A percentile compares a stretch with the other conserved stretches of the same genome.
Evolutionary conservation across 1,284 basidiomycete genomes (phyloP).

Genomic region (Hemileia vastatrix): DNA sequence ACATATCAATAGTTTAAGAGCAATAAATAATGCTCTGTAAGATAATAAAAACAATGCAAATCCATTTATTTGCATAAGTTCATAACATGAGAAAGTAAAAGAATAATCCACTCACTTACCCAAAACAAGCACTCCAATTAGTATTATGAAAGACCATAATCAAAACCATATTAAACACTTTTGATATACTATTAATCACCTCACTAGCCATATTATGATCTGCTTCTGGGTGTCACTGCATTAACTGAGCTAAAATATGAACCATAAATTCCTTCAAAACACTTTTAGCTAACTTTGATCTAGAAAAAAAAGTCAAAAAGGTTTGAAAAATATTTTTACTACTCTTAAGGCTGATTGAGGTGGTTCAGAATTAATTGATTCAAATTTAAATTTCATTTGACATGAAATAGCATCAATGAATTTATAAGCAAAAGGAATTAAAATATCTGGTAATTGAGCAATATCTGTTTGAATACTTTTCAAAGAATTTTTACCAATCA

Average conservation of each 20-base stretch:
- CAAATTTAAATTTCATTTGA: slow-evolving; percentile 79
- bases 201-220: slow-evolving; percentile 51
- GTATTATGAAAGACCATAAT: slow-evolving; percentile 83
- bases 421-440: slow-evolving; percentile 73
- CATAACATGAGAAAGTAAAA: too few relatives aligned
- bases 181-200: slow-evolving; percentile 53
- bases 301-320: slow-evolving; percentile 79
- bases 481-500: slow-evolving; percentile 1
- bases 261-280: slow-evolving; percentile 67
- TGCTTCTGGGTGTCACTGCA: slow-evolving; percentile 75
- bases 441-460: slow-evolving; percentile 53
- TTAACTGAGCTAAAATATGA: slow-evolving; percentile 72
- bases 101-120: too few relatives aligned
- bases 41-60: slow-evolving; percentile 4
- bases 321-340: slow-evolving; percentile 90
- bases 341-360: slow-evolving; percentile 67
- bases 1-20: slow-evolving; percentile 73
- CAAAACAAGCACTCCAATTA: slow-evolving; percentile 79
- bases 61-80: not conserved
- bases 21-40: slow-evolving; percentile 61
- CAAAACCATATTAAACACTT: slow-evolving; percentile 97
- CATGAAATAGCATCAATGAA: slow-evolving; percentile 74
- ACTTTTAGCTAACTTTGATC: slow-evolving; percentile 66
- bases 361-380: slow-evolving; percentile 54
- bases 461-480: not conserved